These are phyloP conservation scores for Hevea brasiliensis DNA, from an alignment of 345 rosid species.

Conservation along the genomic window DNA sequence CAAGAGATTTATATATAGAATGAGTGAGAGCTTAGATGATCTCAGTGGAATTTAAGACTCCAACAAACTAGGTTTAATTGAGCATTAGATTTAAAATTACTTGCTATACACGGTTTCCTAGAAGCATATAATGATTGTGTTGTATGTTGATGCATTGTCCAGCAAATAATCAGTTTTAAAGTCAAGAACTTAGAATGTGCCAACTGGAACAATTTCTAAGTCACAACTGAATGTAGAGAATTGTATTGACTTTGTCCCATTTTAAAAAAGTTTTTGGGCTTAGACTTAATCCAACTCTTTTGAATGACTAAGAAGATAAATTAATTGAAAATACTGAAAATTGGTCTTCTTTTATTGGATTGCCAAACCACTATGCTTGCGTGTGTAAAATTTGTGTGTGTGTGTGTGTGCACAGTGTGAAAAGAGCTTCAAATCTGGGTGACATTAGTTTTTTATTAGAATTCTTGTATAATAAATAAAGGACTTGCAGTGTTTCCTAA, in stretches of 20 bases:
- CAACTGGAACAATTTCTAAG: background rate
- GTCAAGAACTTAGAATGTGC: too few species aligned
- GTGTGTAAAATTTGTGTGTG: background rate
- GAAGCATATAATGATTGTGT: background rate
- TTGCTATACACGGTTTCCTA: background rate
- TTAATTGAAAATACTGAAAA: background rate
- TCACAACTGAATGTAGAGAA: background rate
- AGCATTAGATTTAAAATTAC: background rate
- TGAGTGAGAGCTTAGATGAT: background rate
- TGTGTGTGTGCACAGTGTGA: background rate
- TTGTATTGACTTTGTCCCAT: background rate
- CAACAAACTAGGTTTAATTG: background rate
- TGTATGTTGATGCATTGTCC: too few species aligned
- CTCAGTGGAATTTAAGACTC: background rate
- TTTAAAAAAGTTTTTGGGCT: background rate
- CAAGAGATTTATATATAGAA: background rate
- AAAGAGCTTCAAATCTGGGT: background rate
- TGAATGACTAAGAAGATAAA: background rate
- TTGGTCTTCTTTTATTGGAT: background rate
- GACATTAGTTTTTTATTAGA: background rate
- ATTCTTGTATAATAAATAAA: too few species aligned
- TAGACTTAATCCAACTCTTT: background rate
- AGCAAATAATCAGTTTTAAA: too few species aligned
- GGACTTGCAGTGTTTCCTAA: background rate
- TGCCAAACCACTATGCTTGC: background rate